These are phyloP conservation scores for Litchi chinensis DNA, from an alignment of 345 rosid species.

Conservation along the genomic window DNA sequence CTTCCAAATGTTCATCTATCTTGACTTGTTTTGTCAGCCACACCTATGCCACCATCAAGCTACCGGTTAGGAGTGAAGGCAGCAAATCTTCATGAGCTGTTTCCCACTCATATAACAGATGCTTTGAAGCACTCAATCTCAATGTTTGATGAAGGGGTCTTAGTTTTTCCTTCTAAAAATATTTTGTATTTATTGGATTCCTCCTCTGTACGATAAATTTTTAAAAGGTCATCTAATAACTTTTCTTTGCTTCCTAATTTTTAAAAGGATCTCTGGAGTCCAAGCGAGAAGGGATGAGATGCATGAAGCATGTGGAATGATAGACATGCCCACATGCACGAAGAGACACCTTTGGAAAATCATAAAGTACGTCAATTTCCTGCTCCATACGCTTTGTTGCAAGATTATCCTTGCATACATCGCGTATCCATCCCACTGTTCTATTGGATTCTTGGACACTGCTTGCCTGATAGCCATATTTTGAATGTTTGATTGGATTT, in stretches of 20 bases:
- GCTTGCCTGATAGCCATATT: no score
- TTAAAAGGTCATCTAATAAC: slow-evolving; percentile 1
- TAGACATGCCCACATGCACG: no score
- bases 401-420: no score
- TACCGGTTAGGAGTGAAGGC: slow-evolving; percentile 89
- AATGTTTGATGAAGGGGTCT: slow-evolving; percentile 81
- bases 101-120: slow-evolving; percentile 68
- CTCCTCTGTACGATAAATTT: not conserved
- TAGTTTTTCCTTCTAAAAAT: slow-evolving; percentile 6
- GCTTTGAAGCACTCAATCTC: slow-evolving; percentile 69
- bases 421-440: no score
- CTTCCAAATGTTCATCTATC: not conserved
- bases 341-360: no score
- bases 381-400: no score
- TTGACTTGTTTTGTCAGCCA: slow-evolving; percentile 48
- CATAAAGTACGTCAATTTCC: no score
- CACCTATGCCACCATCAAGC: slow-evolving; percentile 83
- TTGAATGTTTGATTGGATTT: no score
- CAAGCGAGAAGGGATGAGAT: no score
- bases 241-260: slow-evolving; percentile 19
- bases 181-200: not conserved
- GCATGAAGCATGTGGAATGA: no score
- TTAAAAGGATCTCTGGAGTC: no score
- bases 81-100: slow-evolving; percentile 79
- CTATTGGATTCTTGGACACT: no score